Percentiles rank a stretch among this genome's conserved stretches.
These are phyloP conservation scores for Coniochaeta prunicola DNA, from an alignment of 2,329 filamentous ascomycete genomes.

Conservation along the genomic window DNA sequence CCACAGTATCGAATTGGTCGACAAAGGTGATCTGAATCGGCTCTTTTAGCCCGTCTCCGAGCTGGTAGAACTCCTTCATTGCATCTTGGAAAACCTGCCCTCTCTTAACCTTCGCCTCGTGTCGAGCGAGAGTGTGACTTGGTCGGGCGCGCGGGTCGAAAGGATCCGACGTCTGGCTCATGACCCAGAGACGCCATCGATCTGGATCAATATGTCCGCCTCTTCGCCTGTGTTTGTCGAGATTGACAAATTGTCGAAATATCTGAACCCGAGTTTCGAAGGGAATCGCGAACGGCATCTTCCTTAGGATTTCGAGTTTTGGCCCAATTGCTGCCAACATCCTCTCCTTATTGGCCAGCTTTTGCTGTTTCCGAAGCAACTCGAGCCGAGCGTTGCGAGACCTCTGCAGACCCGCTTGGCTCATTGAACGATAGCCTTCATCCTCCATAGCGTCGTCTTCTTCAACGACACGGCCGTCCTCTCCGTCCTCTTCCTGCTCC, in stretches of 20 bases:
- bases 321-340: constrained; percentile 75
- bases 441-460: constrained; percentile 23
- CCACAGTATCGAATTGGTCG: constrained; percentile 76
- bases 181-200: constrained; percentile 59
- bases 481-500: constrained; percentile 51
- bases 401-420: constrained; percentile 47
- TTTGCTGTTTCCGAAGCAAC: constrained; percentile 54
- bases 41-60: constrained; percentile 82
- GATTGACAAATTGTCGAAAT: constrained; percentile 82
- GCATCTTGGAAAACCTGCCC: constrained; percentile 81
- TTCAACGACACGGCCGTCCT: constrained; percentile 30
- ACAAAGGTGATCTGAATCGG: constrained; percentile 96
- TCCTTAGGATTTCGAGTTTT: constrained; percentile 81
- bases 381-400: constrained; percentile 60
- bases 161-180: constrained; percentile 27
- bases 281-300: constrained; percentile 95
- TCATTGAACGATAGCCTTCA: constrained; percentile 22
- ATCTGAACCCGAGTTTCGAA: constrained; percentile 88
- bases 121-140: constrained; percentile 41
- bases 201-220: constrained; percentile 66
- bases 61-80: constrained; percentile 70
- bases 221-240: constrained; percentile 70
- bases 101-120: constrained; percentile 74
- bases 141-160: constrained; percentile 13
- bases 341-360: constrained; percentile 60